A percentile compares a stretch with the other conserved stretches of the same genome.
Conservation (phyloP, 2,329 filamentous ascomycete species). For the Phoma sp. region DNA sequence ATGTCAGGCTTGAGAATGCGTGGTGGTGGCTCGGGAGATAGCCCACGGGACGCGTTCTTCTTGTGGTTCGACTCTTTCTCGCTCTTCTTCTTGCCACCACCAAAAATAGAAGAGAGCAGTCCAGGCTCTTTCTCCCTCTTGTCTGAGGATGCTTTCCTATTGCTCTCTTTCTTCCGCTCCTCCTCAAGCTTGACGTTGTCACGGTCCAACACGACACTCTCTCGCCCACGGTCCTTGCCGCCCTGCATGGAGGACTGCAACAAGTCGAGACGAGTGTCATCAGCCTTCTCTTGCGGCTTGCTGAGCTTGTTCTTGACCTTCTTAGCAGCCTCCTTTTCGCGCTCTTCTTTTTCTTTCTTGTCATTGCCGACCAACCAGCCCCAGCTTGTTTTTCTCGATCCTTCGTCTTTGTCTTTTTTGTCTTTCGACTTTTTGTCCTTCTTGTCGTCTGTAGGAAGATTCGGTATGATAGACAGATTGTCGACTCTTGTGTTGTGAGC, state of each 20-base stretch:
- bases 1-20: constrained; percentile 81
- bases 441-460: constrained; percentile 67
- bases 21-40: constrained; percentile 77
- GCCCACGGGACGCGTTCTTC: constrained; percentile 72
- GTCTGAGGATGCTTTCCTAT: constrained; percentile 70
- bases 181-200: constrained; percentile 76
- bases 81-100: constrained; percentile 84
- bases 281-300: constrained; percentile 62
- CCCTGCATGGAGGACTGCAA: constrained; percentile 86
- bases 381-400: constrained; percentile 78
- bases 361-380: constrained; percentile 73
- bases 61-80: constrained; percentile 76
- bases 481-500: constrained; percentile 72
- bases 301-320: constrained; percentile 68
- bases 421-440: constrained; percentile 76
- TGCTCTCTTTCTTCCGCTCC: constrained; percentile 81
- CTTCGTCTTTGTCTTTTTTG: constrained; percentile 75
- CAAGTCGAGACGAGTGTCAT: constrained; percentile 83
- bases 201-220: constrained; percentile 83
- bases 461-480: constrained; percentile 80
- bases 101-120: constrained; percentile 92
- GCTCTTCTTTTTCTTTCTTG: constrained; percentile 55
- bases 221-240: constrained; percentile 63
- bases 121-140: constrained; percentile 90
- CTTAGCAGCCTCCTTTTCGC: constrained; percentile 48